phyloP scores from a whole-genome alignment of 2,329 filamentous ascomycete species.

The Leptographium flavum region DNA sequence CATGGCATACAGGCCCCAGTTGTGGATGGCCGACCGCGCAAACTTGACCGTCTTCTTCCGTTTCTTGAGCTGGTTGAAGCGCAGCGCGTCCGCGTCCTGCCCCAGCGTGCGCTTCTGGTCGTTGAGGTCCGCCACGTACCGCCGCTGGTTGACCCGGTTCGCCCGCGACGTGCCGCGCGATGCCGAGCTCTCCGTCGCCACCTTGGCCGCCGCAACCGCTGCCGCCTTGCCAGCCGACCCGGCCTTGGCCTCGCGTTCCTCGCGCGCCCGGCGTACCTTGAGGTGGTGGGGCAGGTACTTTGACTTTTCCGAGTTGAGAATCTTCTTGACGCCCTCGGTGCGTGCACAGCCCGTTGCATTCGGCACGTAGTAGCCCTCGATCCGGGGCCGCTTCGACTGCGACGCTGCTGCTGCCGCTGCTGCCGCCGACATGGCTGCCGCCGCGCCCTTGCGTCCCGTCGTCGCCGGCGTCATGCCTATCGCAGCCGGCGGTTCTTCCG shows the following conservation, averaged over 20 bases:
- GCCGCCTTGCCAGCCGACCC: conserved; percentile 48
- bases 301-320: conserved; percentile 92
- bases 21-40: conserved; percentile 92
- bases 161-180: conserved; percentile 84
- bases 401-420: conserved; percentile 14
- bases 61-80: conserved; percentile 98
- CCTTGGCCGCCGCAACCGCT: conserved; percentile 55
- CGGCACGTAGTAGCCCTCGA: conserved; percentile 63
- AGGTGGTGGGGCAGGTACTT: conserved; percentile 97
- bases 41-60: conserved; percentile 99
- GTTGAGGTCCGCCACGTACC: conserved; percentile 86
- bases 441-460: neutral
- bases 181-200: conserved; percentile 64
- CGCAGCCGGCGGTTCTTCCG: conserved; percentile 14
- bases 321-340: conserved; percentile 89
- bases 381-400: conserved; percentile 15
- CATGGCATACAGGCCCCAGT: conserved; percentile 95
- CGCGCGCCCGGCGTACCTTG: conserved; percentile 80
- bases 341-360: conserved; percentile 76
- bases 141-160: conserved; percentile 89
- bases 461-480: neutral
- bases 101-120: conserved; percentile 81
- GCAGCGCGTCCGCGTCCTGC: conserved; percentile 76
- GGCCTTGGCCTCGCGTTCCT: conserved; percentile 71
- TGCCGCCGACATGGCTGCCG: conserved; percentile 11